phyloP scores from a whole-genome alignment of 495 filamentous ascomycete species.

The Tirmania nivea region DNA sequence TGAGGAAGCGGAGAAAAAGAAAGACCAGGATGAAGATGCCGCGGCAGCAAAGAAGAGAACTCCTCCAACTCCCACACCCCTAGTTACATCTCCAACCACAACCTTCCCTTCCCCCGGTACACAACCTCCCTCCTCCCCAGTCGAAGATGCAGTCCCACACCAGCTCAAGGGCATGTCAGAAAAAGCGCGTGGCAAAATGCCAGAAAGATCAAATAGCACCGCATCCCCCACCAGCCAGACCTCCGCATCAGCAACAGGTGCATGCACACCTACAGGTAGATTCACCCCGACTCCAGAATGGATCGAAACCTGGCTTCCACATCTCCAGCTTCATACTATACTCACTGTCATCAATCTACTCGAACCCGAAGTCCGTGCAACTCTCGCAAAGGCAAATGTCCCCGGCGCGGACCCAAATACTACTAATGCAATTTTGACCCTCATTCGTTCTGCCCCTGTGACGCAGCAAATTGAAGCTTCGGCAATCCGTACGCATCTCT shows the following conservation, averaged over 20 bases:
- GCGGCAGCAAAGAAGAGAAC: not conserved
- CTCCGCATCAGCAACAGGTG: slow-evolving; percentile 23
- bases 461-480: slow-evolving; percentile 46
- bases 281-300: slow-evolving; percentile 63
- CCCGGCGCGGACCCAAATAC: slow-evolving; percentile 9
- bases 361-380: slow-evolving; percentile 22
- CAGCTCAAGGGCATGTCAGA: slow-evolving; percentile 95
- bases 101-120: slow-evolving; percentile 6
- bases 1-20: slow-evolving; percentile 58
- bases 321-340: slow-evolving; percentile 76
- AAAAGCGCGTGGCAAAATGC: slow-evolving; percentile 91
- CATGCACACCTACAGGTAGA: slow-evolving; percentile 24
- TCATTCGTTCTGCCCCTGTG: slow-evolving; percentile 25
- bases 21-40: slow-evolving; percentile 27
- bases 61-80: slow-evolving; percentile 25
- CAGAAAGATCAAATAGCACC: slow-evolving; percentile 64
- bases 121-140: slow-evolving; percentile 47
- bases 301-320: slow-evolving; percentile 87
- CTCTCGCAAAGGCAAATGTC: slow-evolving; percentile 2
- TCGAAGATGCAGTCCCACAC: slow-evolving; percentile 64
- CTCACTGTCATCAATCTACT: slow-evolving; percentile 54
- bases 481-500: slow-evolving; percentile 59
- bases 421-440: slow-evolving; percentile 10
- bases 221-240: slow-evolving; percentile 56
- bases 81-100: slow-evolving; percentile 20